These are phyloP conservation scores for Globisporangium paddicum DNA, from an alignment of 352 stramenopile genomes.

Conservation along the genomic window DNA sequence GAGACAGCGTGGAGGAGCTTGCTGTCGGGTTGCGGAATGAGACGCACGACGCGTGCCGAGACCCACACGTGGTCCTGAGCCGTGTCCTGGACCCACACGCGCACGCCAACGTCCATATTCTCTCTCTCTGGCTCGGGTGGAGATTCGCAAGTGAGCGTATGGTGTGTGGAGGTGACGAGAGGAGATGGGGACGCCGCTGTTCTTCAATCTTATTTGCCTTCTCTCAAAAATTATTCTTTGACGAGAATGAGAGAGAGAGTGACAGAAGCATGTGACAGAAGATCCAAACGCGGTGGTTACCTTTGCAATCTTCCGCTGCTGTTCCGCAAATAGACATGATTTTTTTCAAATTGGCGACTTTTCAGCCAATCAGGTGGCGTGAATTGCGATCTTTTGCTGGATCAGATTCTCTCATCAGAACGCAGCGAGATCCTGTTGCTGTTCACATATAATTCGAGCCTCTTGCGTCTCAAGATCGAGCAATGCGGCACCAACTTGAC, in stretches of 20 bases:
- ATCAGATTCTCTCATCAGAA: not conserved
- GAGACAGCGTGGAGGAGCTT: conserved; percentile 4
- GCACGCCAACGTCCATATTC: conserved; percentile 66
- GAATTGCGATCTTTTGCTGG: conserved; percentile 17
- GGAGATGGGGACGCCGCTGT: not conserved
- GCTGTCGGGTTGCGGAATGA: not conserved
- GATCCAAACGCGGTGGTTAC: not conserved
- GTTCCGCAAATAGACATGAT: not conserved
- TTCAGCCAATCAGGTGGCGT: conserved; percentile 8
- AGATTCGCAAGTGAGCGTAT: not conserved
- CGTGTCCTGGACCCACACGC: conserved; percentile 66
- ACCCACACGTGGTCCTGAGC: conserved; percentile 55
- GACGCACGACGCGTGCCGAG: conserved; percentile 34
- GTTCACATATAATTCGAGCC: too few species aligned
- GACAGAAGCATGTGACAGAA: not conserved
- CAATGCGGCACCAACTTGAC: too few species aligned
- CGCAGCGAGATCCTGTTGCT: too few species aligned
- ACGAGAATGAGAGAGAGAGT: not conserved
- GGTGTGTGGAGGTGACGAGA: not conserved
- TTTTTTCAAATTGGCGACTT: not conserved
- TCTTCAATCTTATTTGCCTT: conserved; percentile 8
- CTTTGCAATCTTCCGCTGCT: not conserved
- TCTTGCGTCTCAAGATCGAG: too few species aligned
- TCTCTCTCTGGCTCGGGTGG: not conserved
- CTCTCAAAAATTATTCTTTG: not conserved